Evolutionary conservation across 1,139 yeast species (phyloP).

Genomic region (Blastobotrys niveus): DNA sequence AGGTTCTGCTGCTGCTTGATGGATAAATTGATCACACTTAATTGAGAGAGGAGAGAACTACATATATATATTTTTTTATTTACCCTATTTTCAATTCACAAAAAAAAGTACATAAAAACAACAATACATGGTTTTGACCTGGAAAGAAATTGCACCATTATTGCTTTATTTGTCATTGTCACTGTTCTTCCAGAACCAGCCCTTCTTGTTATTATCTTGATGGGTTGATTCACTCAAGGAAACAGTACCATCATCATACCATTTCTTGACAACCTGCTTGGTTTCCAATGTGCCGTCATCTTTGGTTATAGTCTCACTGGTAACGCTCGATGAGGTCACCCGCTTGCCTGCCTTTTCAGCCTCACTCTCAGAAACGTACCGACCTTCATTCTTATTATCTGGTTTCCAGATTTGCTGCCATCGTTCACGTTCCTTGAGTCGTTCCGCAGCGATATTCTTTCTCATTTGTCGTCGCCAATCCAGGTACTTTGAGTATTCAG

Average conservation of each 20-base stretch:
- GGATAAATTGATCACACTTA: no score
- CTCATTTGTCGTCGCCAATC: slow-evolving; percentile 61
- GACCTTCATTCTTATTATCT: slow-evolving; percentile 2
- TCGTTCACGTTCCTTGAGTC: slow-evolving; percentile 19
- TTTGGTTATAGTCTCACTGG: slow-evolving; percentile 40
- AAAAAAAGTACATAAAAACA: neutral
- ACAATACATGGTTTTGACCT: no score
- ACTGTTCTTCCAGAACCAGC: slow-evolving; percentile 31
- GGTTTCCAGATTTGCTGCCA: slow-evolving; percentile 13
- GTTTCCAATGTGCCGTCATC: slow-evolving; percentile 54
- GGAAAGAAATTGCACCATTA: neutral
- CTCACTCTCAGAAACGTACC: slow-evolving; percentile 23
- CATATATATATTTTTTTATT: neutral
- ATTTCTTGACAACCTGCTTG: slow-evolving; percentile 47
- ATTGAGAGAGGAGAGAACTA: slow-evolving; percentile 1
- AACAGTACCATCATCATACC: slow-evolving; percentile 61
- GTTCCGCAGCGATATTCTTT: slow-evolving; percentile 37
- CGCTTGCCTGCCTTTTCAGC: slow-evolving; percentile 32
- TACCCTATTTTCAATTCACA: neutral
- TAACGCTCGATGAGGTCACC: slow-evolving; percentile 48
- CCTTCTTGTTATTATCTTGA: slow-evolving; percentile 16
- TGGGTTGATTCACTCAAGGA: slow-evolving; percentile 31
- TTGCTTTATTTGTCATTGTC: slow-evolving; percentile 1
- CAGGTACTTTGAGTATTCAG: slow-evolving; percentile 57
- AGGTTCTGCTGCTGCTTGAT: no score